Evolutionary conservation across 257 asterid species (phyloP), one percentile per base, ranked within the genome.

Genomic region (Buddleja alternifolia): DNA sequence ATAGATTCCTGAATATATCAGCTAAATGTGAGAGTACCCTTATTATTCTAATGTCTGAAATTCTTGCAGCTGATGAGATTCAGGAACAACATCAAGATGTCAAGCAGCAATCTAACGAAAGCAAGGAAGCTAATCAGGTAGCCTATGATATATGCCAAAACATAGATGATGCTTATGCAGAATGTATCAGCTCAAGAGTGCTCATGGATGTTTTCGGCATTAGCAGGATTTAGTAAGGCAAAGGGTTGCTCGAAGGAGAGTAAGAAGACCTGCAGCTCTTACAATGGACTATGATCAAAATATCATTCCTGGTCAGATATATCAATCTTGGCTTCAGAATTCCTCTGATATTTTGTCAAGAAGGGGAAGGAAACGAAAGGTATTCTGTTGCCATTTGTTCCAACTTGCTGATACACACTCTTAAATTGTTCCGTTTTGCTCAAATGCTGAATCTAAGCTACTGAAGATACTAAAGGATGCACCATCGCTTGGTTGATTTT

Each of bases 251-350:
- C 80, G 68, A 65, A 86, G 70, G 82, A 83, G 84, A 78, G 76
- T 77, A 67, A 80, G 64, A 83, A 81, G 73, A 70, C 76, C 73
- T 12, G 65, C 80, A 73, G 65, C 78, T 34, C 39, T 79, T 40
- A 71, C 68, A 37, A 80, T 93, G 80, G 96, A 90, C 79, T 60
- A 83, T 61, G 90, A 85, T 16, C 90, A 85, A 76, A 85, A 80
- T 47, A 80, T 93, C 70, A 85, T 93, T 69, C 85, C 96, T 47
- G 91, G 96, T 80, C 87, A 78, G 12, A 67, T 77, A 50, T 93
- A 87, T 85, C 95, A 90, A 72, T 77, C 86, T 51, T 93, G 99
- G 99, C 97, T 93, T 62, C 82, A 73, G 57, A 62, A 75, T 73
- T 52, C 90, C 58, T 80, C 92, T 58, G 93, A 86, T 72, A 73